Conservation (phyloP, 2,329 filamentous ascomycete species). For the Cladophialophora bantiana region DNA sequence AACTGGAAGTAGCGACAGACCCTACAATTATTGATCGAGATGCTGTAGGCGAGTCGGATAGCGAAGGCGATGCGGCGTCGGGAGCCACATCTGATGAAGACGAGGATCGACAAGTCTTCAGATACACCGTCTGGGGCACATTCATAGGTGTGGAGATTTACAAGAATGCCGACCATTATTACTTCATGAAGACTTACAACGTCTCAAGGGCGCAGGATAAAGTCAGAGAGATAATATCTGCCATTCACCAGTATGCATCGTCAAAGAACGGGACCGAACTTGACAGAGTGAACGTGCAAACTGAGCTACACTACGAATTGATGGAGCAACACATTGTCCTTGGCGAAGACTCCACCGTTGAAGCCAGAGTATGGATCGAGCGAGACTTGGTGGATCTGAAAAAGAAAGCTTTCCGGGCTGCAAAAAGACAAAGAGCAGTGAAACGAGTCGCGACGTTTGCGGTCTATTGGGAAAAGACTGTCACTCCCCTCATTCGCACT, state of each 20-base stretch:
- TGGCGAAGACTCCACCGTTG: slow-evolving; percentile 24
- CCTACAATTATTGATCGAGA: slow-evolving; percentile 8
- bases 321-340: slow-evolving; percentile 33
- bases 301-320: slow-evolving; percentile 18
- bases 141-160: slow-evolving; percentile 29
- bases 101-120: slow-evolving; percentile 22
- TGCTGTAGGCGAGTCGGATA: slow-evolving; percentile 15
- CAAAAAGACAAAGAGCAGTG: slow-evolving; percentile 23
- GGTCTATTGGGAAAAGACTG: slow-evolving; percentile 36
- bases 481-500: slow-evolving; percentile 14
- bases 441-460: slow-evolving; percentile 20
- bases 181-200: slow-evolving; percentile 26
- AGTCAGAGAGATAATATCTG: slow-evolving; percentile 19
- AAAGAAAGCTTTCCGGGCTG: slow-evolving; percentile 28
- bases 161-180: slow-evolving; percentile 28
- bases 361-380: slow-evolving; percentile 34
- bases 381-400: slow-evolving; percentile 28
- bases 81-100: slow-evolving; percentile 9
- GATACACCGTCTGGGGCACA: slow-evolving; percentile 29
- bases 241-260: slow-evolving; percentile 9
- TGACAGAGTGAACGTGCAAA: slow-evolving; percentile 16
- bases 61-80: slow-evolving; percentile 16
- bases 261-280: slow-evolving; percentile 15
- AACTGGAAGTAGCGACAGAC: slow-evolving; percentile 11
- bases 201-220: slow-evolving; percentile 18